Evolutionary conservation across 768 basidiomycete genomes (phyloP), one percentile per base, ranked within the genome.

Genomic region (Pisolithus orientalis): DNA sequence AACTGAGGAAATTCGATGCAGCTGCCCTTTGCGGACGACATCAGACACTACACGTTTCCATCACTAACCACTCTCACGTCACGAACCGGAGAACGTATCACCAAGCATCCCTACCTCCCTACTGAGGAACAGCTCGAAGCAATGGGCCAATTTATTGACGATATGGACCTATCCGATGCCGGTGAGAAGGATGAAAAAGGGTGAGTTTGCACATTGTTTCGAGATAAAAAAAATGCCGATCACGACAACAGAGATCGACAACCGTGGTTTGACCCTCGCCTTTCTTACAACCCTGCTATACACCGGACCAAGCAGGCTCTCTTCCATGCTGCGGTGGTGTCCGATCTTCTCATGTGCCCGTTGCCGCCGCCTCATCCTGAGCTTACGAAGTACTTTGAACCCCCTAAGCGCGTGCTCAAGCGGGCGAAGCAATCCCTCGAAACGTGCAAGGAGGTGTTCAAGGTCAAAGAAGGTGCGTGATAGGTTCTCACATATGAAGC

Each of bases 1-100:
- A 31, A 49, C 7, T 42, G 25, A 48, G n/a, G 6, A n/a, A 39
- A 2, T 49, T 24, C 37, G 17, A 9, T 59, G n/a, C 57, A 94
- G 92, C 81, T 97, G 79, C 95, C 95, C 0, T 97, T 96, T 62
- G 92, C 92, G 2, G 95, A 99, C 64, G 95, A 99, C 60, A 76
- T 93, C 49, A 82, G 93, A 53, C 87, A 83, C 57, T 92, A 90
- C 67, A 83, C 81, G 9, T 97, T 99, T 65, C 82, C 87, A 0
- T 90, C 90, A 0, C 76, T 98, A 29, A 80, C 84, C 42, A 75
- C 75, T 9, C 77, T 95, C 14, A 72, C 85, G 53, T 85, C 82
- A 51, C 87, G 82, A 64, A 85, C 84, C 44, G 92, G 93, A 2
- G 84, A 90, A 59, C 66, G 65, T 0, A 66, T 97, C 37, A 79